These are phyloP conservation scores for Avena insularis DNA, from an alignment of 176 grass and related monocot species.

Conservation along the genomic window DNA sequence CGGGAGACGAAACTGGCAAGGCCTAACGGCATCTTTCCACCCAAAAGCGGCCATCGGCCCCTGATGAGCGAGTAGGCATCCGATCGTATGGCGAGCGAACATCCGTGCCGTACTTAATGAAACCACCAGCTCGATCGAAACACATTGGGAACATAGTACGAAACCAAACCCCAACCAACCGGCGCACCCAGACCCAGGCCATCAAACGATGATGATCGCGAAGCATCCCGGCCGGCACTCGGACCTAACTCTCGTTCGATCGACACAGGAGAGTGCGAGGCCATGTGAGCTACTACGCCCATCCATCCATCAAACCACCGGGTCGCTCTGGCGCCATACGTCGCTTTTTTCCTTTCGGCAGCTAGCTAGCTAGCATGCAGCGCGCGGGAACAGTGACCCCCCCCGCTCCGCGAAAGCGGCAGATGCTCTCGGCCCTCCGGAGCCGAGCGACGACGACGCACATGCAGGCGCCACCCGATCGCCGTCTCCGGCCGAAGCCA, in stretches of 20 bases:
- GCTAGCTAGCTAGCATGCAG: not conserved
- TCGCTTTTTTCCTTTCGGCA: conserved; percentile 19
- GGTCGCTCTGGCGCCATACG: not conserved
- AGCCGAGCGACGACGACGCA: not conserved
- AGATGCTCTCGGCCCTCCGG: not conserved
- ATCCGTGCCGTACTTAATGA: not conserved
- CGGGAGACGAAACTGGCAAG: not conserved
- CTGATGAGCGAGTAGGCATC: not conserved
- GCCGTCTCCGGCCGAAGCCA: not conserved
- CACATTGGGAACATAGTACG: not conserved
- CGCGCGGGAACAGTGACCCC: not conserved
- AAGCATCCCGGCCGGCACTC: not conserved
- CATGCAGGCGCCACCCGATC: not conserved
- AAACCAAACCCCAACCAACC: not conserved
- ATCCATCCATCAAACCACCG: too few relatives aligned
- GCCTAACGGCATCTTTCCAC: not conserved
- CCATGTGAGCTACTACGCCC: not conserved
- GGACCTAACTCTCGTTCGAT: not conserved
- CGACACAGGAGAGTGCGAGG: not conserved
- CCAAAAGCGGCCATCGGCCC: not conserved
- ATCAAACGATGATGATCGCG: not conserved
- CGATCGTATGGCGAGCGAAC: not conserved
- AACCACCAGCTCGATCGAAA: not conserved
- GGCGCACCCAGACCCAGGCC: not conserved
- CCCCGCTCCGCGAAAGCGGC: conserved; percentile 6